Base-by-base conservation (phyloP, 2,329 filamentous ascomycete species). In the Epicoccum nigrum region DNA sequence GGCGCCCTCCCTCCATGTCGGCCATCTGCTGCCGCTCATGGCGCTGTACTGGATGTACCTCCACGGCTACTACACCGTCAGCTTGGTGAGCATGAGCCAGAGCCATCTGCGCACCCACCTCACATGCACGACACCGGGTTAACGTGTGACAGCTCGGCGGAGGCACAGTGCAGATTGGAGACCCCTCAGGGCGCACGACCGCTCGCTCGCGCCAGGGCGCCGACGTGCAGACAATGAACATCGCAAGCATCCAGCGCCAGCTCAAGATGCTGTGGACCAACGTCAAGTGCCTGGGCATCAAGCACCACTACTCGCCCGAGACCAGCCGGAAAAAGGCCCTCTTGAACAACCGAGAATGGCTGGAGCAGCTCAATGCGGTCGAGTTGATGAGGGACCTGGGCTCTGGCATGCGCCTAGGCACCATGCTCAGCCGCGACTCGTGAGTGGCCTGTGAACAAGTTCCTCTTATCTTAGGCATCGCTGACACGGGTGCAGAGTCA, bases 401-500 rank as follows among this genome's bases (percentile, higher is more conserved):
- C 2, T 82, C 81, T 25, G 82, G 86, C 37, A 85, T 91, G 69
- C 82, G 93, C 51, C 76, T 99, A 42, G 92, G 93, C 1, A 83
- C 92, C 3, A 92, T 99, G 90, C 80, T 99, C 52, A 85, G 86
- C 44, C 86, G 91, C 64, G 93, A 97, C 56, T 94, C 89, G 87
- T 91, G 73, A 80, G 89, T 84, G 39, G 11, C 31, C 17, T 12
- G 7, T 7, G 12, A 1, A 7, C 23, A 9, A 25, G 1, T 25
- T 25, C 9, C 6, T 25, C 13, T 7, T 15, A 11, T 4, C 17
- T 15, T 7, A 7, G 12, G 12, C 19, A 12, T 8, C 8, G 7
- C 64, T 72, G 40, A 72, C 35, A 30, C 23, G 38, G 27, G 4
- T 41, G 11, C 25, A 86, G 84, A 27, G 92, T 95, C 46, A 94